phyloP scores from a whole-genome alignment of 768 basidiomycete genomes.

The Boletellus sp. region DNA sequence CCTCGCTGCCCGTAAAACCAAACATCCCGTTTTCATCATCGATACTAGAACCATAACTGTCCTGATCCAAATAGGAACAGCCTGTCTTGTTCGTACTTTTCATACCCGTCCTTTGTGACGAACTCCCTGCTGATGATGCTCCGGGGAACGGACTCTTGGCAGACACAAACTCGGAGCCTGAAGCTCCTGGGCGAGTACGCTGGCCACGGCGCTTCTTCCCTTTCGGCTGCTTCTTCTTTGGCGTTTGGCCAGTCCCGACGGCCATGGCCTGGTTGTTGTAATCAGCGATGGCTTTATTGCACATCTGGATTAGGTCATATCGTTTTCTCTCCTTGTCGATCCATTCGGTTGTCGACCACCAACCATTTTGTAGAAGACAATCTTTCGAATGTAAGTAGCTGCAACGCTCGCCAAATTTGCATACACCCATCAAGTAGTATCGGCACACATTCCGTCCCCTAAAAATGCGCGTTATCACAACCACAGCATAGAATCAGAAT shows the following conservation, averaged over 20 bases:
- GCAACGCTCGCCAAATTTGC: slow-evolving; percentile 41
- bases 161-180: not conserved
- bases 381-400: slow-evolving; percentile 47
- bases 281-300: not conserved
- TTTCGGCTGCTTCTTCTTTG: slow-evolving; percentile 3
- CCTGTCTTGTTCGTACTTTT: not conserved
- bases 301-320: not conserved
- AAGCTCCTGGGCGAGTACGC: not conserved
- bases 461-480: not conserved
- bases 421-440: slow-evolving; percentile 37
- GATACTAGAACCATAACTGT: not conserved
- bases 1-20: slow-evolving; percentile 32
- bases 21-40: not conserved
- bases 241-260: not conserved
- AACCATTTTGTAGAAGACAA: slow-evolving; percentile 42
- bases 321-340: not conserved
- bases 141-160: not conserved
- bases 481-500: not conserved
- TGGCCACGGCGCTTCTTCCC: slow-evolving; percentile 1
- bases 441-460: slow-evolving; percentile 55
- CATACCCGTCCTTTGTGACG: not conserved
- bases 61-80: not conserved
- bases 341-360: slow-evolving; percentile 38
- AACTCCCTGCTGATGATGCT: not conserved
- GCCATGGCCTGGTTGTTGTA: not conserved